These are phyloP conservation scores for Fusarium dlaminii DNA, from an alignment of 2,329 filamentous ascomycete genomes.

Conservation along the genomic window DNA sequence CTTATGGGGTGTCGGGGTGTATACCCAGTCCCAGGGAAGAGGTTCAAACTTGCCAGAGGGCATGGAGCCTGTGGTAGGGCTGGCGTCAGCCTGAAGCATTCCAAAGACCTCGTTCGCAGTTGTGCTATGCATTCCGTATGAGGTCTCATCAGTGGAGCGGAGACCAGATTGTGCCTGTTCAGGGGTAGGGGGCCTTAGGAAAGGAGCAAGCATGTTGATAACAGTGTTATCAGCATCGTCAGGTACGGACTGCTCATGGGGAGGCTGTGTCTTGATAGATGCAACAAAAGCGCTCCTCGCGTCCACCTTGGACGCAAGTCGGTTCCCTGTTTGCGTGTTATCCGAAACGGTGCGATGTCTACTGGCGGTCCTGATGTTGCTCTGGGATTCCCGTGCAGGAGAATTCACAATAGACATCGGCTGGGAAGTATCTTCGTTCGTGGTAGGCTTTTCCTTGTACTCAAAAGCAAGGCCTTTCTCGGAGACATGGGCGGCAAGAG, in stretches of 20 bases:
- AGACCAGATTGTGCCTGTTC: constrained; percentile 45
- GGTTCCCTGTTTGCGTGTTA: constrained; percentile 14
- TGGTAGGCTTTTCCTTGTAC: constrained; percentile 36
- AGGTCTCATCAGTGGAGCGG: constrained; percentile 53
- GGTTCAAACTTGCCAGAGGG: constrained; percentile 47
- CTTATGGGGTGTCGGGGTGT: constrained; percentile 47
- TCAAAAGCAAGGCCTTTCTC: constrained; percentile 48
- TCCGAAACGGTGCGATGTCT: constrained; percentile 19
- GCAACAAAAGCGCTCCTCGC: constrained; percentile 2
- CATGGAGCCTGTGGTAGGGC: constrained; percentile 42
- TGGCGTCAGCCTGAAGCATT: constrained; percentile 47
- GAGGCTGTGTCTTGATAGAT: constrained; percentile 15
- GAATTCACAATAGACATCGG: constrained; percentile 31
- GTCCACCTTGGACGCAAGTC: background rate
- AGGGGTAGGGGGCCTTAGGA: constrained; percentile 57
- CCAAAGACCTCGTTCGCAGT: constrained; percentile 63
- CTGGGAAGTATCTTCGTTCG: background rate
- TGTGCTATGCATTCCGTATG: constrained; percentile 64
- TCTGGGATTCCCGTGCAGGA: constrained; percentile 6
- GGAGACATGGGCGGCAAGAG: constrained; percentile 47
- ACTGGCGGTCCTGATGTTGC: constrained; percentile 8
- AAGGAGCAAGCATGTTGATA: constrained; percentile 59
- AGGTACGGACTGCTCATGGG: constrained; percentile 20
- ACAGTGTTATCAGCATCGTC: constrained; percentile 53
- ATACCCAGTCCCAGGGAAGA: constrained; percentile 64